phyloP scores from a whole-genome alignment of 441 rosid genomes.

The Melastoma candidum region DNA sequence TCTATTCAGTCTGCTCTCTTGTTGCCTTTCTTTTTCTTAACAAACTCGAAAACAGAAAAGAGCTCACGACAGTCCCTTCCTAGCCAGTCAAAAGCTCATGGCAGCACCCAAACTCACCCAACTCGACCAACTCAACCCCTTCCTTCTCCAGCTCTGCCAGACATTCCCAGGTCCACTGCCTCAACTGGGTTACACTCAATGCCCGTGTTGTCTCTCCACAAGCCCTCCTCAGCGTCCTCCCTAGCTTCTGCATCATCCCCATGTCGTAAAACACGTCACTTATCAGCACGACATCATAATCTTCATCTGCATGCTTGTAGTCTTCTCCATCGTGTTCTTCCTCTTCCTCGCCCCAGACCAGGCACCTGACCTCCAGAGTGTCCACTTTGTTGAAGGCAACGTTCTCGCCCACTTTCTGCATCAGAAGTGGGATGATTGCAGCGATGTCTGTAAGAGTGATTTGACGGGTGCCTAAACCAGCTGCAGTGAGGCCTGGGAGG shows the following conservation, averaged over 20 bases:
- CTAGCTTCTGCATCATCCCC: slow-evolving; percentile 17
- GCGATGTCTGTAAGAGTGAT: slow-evolving; percentile 21
- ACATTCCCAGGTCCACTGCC: slow-evolving; percentile 21
- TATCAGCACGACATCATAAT: slow-evolving; percentile 26
- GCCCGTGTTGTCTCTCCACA: slow-evolving; percentile 7
- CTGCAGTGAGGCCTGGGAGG: slow-evolving; percentile 24
- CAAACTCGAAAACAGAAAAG: no score
- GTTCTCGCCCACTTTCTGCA: slow-evolving; percentile 22
- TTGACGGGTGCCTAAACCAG: slow-evolving; percentile 20
- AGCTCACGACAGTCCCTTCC: no score
- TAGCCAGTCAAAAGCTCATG: no score
- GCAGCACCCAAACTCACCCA: not conserved
- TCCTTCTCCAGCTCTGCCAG: slow-evolving; percentile 19
- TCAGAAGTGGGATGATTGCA: slow-evolving; percentile 20
- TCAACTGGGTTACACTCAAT: slow-evolving; percentile 22
- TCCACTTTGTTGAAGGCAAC: slow-evolving; percentile 15
- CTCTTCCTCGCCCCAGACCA: slow-evolving; percentile 27
- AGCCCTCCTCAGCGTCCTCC: slow-evolving; percentile 17
- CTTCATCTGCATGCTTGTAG: not conserved
- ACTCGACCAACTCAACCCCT: slow-evolving; percentile 21
- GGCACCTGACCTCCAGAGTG: slow-evolving; percentile 15
- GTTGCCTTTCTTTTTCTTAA: no score
- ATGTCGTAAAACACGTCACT: slow-evolving; percentile 25
- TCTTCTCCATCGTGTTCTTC: not conserved
- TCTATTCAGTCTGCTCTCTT: no score